phyloP scores from a whole-genome alignment of 208 protist species.

The Acanthamoeba lenticulata region DNA sequence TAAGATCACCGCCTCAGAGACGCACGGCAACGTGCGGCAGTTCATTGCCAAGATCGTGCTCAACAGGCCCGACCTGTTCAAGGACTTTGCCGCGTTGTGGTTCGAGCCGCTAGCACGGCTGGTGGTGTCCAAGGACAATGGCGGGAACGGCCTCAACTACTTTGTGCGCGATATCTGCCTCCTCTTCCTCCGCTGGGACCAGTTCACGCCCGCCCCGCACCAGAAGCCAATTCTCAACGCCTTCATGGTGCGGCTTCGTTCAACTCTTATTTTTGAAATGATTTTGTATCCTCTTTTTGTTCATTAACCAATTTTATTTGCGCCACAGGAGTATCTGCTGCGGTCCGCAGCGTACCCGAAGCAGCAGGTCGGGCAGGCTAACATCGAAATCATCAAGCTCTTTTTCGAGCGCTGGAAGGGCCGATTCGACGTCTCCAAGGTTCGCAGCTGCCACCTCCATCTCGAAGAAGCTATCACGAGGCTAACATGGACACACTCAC shows the following conservation, averaged over 20 bases:
- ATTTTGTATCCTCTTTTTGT: neutral
- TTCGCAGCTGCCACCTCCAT: neutral
- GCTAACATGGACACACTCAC: too few relatives aligned
- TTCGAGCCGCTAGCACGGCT: conserved; percentile 83
- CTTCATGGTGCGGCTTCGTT: conserved; percentile 62
- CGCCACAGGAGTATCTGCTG: conserved; percentile 75
- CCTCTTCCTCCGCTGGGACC: conserved; percentile 82
- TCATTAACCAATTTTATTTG: neutral
- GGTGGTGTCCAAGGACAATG: conserved; percentile 69
- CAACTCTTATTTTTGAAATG: too few relatives aligned
- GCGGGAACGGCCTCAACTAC: conserved; percentile 87
- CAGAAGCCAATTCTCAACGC: conserved; percentile 63
- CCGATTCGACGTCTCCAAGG: conserved; percentile 60
- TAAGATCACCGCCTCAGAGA: conserved; percentile 75
- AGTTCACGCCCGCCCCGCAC: conserved; percentile 26
- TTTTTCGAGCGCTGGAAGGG: conserved; percentile 82
- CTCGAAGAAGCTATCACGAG: too few relatives aligned
- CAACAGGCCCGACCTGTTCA: conserved; percentile 73
- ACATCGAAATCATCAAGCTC: conserved; percentile 87
- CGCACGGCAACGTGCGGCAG: conserved; percentile 81
- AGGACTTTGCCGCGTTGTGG: conserved; percentile 77
- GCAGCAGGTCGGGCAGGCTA: conserved; percentile 80
- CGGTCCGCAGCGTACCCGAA: conserved; percentile 71
- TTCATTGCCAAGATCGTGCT: conserved; percentile 86
- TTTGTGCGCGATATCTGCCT: conserved; percentile 87